Evolutionary conservation across 2,329 filamentous ascomycete genomes (phyloP), one percentile per base, ranked within the genome.

Genomic region (Corniculantispora saksenae): DNA sequence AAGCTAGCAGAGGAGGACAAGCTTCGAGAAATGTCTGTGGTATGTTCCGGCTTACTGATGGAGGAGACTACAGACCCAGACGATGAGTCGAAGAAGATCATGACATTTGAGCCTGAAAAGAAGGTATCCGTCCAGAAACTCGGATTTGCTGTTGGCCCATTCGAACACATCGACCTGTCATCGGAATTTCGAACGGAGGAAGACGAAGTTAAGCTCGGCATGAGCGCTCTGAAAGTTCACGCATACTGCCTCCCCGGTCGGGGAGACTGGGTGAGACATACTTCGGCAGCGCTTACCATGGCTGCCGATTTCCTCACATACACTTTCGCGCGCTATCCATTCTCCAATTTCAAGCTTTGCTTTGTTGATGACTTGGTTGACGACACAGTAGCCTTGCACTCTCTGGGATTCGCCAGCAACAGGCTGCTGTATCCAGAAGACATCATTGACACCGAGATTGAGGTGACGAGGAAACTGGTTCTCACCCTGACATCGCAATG

Each of bases 291-390:
- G 13, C 85, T 97, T 70, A 91, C 94, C 23, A 88, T 87, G 74
- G 93, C 93, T 1, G 89, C 97, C n/a, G 95, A 99, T 75, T 92
- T 91, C 75, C 93, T 98, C 73, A 92, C 92, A 4, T 87, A 94
- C 68, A 91, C 89, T 4, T 98, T 94, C 75, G 93, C 93, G 29
- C 90, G 91, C 25, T 99, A 97, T 74, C 94, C 95, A 0, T 98
- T 95, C 75, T 87, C 91, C 32, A 93, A 91, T 73, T 98, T 96
- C 82, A 97, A 97, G 73, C 80, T 98, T 63, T 94, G 92, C 70
- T 99, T 99, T 71, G 89, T 99, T 21, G 95, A 99, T 71, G 95
- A 99, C 75, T 85, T 95, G 75, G 80, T 90, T 1, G 83, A 86
- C 35, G 91, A 97, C 65, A 90, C 91, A 1, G 83, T 90, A 23